Conservation (phyloP, 2,329 filamentous ascomycete species). For the Calonectria montana region DNA sequence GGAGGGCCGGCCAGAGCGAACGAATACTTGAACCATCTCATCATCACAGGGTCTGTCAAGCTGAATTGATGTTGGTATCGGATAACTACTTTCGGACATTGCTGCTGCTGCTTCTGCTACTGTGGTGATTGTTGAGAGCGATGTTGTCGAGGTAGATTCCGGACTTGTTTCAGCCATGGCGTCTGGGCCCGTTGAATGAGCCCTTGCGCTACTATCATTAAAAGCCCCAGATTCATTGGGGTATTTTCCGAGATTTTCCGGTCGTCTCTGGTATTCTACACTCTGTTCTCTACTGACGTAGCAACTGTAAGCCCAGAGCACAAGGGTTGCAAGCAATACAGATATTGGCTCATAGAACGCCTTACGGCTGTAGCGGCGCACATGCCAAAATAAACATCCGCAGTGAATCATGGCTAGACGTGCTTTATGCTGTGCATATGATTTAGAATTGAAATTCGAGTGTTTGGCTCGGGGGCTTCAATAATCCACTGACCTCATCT, state of each 20-base stretch:
- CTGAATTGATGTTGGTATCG: constrained; percentile 57
- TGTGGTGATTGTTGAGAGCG: background rate
- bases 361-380: constrained; percentile 55
- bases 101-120: background rate
- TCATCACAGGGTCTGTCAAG: constrained; percentile 68
- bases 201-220: background rate
- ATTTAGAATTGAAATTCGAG: background rate
- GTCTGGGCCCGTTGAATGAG: constrained; percentile 1
- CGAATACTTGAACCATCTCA: constrained; percentile 67
- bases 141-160: background rate
- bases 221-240: constrained; percentile 9
- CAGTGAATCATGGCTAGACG: constrained; percentile 57
- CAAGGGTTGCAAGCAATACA: constrained; percentile 51
- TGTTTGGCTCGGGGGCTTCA: background rate
- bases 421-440: constrained; percentile 52
- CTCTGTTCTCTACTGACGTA: constrained; percentile 22
- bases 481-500: constrained; percentile 35
- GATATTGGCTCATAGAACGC: constrained; percentile 54
- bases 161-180: background rate
- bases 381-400: constrained; percentile 58
- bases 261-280: background rate
- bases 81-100: background rate
- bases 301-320: constrained; percentile 53
- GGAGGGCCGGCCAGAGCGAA: constrained; percentile 54
- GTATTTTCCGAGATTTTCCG: background rate